A percentile compares a stretch with the other conserved stretches of the same genome.
Conservation (phyloP, 78 protist species). For the Monocercomonoides exilis region DNA sequence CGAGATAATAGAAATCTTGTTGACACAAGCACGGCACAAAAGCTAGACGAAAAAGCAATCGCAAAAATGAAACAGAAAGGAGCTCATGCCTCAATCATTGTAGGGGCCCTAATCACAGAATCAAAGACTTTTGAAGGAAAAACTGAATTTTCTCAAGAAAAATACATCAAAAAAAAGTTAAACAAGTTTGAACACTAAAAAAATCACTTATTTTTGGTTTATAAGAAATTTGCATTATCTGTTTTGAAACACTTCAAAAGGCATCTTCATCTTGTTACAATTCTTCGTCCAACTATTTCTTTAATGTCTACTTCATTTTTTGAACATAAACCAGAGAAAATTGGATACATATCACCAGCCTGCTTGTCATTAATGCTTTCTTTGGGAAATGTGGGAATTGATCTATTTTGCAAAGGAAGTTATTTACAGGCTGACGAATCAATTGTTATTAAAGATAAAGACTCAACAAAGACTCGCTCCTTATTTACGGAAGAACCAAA, state of each 20-base stretch:
- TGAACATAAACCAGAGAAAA: not conserved
- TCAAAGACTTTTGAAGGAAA: conserved; percentile 22
- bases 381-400: not conserved
- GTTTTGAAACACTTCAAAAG: not conserved
- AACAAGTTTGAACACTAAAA: conserved; percentile 10
- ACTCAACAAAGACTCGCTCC: not conserved
- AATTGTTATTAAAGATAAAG: not conserved
- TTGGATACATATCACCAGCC: not conserved
- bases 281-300: not conserved
- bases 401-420: too few relatives aligned
- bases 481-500: not conserved
- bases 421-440: not conserved
- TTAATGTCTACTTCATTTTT: not conserved
- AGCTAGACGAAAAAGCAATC: not conserved
- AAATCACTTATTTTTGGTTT: too few relatives aligned
- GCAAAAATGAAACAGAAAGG: conserved; percentile 10
- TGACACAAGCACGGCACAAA: not conserved
- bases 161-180: conserved; percentile 29
- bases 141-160: conserved; percentile 35
- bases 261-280: not conserved
- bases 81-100: not conserved
- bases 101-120: conserved; percentile 4
- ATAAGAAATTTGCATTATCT: too few relatives aligned
- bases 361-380: not conserved
- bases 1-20: not conserved